Percentiles rank a stretch among this genome's conserved stretches.
Evolutionary conservation across 768 basidiomycete species (phyloP).

Genomic region (Hypholoma fasciculare): DNA sequence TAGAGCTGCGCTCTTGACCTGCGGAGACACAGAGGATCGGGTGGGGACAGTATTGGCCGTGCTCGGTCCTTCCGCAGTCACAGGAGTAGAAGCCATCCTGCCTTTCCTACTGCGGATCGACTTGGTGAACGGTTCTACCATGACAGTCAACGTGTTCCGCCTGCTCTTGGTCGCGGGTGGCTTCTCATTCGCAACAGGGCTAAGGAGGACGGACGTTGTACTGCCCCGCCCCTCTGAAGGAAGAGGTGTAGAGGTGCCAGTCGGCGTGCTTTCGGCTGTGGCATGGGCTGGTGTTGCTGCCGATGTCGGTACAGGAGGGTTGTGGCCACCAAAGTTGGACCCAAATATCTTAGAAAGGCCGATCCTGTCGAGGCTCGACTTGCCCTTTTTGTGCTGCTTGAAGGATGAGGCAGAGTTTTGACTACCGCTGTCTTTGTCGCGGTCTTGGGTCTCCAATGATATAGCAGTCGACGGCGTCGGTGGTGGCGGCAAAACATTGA

Average conservation of each 20-base stretch:
- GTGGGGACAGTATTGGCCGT: conserved; percentile 8
- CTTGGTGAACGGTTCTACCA: conserved; percentile 77
- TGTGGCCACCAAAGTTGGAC: conserved; percentile 27
- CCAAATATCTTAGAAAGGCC: conserved; percentile 78
- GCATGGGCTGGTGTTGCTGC: conserved; percentile 31
- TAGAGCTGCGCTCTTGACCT: conserved; percentile 14
- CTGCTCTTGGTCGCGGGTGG: conserved; percentile 55
- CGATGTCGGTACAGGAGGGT: conserved; percentile 22
- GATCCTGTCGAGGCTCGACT: conserved; percentile 75
- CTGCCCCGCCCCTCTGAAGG: conserved; percentile 19
- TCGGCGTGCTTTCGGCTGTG: conserved; percentile 15
- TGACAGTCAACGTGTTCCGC: conserved; percentile 84
- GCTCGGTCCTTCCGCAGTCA: conserved; percentile 18
- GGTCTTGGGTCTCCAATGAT: conserved; percentile 14
- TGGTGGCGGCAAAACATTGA: conserved; percentile 40
- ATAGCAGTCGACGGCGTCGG: conserved; percentile 27
- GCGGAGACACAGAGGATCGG: conserved; percentile 12
- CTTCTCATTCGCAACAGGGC: conserved; percentile 30
- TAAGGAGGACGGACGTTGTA: conserved; percentile 28
- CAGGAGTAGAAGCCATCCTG: conserved; percentile 30
- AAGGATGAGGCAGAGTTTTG: conserved; percentile 29
- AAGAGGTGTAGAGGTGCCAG: conserved; percentile 14
- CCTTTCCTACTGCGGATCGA: conserved; percentile 48
- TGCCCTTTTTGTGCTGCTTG: conserved; percentile 58
- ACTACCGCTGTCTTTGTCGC: conserved; percentile 31